Evolutionary conservation across 495 filamentous ascomycete species (phyloP).

Genomic region (Penicillium canescens): DNA sequence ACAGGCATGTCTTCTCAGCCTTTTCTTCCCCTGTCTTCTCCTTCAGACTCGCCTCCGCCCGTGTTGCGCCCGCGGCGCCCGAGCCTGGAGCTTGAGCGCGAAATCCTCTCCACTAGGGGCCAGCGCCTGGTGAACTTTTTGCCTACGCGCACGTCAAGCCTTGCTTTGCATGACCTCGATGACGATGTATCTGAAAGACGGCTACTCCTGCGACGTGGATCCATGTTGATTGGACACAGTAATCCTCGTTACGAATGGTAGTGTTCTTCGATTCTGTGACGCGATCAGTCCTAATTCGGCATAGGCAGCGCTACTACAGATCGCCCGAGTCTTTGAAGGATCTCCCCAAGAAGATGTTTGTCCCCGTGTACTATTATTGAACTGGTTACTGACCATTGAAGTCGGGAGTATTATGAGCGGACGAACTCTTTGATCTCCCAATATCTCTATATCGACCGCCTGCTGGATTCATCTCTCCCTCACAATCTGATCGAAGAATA

Average conservation of each 20-base stretch:
- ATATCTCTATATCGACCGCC: constrained; percentile 88
- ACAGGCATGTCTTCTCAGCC: constrained; percentile 14
- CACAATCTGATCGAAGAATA: constrained; percentile 89
- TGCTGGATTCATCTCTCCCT: constrained; percentile 85
- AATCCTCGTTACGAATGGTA: constrained; percentile 41
- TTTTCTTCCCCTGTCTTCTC: constrained; percentile 21
- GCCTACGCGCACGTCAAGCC: constrained; percentile 27
- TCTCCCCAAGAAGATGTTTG: constrained; percentile 33
- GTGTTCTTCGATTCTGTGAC: neutral
- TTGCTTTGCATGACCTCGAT: constrained; percentile 22
- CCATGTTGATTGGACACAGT: constrained; percentile 36
- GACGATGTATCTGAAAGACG: constrained; percentile 13
- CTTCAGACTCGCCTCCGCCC: constrained; percentile 17
- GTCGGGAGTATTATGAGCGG: constrained; percentile 77
- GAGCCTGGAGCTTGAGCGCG: constrained; percentile 32
- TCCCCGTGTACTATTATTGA: neutral
- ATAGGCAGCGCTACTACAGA: constrained; percentile 38
- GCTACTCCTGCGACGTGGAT: constrained; percentile 18
- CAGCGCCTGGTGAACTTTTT: constrained; percentile 34
- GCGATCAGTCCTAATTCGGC: neutral
- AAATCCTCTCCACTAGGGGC: constrained; percentile 39
- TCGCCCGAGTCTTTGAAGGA: constrained; percentile 27
- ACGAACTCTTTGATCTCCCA: constrained; percentile 82
- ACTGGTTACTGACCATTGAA: constrained; percentile 6
- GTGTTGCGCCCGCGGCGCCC: constrained; percentile 29